Percentiles rank a stretch among this genome's conserved stretches.
These are phyloP conservation scores for Penicillium sp. DNA, from an alignment of 2,329 filamentous ascomycete genomes.

Conservation along the genomic window DNA sequence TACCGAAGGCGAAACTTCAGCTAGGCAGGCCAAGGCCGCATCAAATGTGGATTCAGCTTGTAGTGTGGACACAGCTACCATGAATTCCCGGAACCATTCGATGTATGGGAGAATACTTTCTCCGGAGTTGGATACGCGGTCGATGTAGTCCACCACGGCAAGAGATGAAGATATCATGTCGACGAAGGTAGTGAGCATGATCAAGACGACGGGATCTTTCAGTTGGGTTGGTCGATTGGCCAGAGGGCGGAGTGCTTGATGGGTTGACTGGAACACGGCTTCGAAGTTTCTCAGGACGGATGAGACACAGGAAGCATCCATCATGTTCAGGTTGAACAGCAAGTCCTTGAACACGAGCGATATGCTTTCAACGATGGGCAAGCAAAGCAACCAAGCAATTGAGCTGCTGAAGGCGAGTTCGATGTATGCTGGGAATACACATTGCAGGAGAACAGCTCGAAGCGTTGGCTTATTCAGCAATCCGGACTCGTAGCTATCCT, in stretches of 20 bases:
- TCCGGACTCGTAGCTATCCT: slow-evolving; percentile 46
- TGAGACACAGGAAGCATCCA: slow-evolving; percentile 40
- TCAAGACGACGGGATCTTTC: slow-evolving; percentile 41
- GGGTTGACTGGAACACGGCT: slow-evolving; percentile 41
- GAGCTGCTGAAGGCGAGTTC: slow-evolving; percentile 48
- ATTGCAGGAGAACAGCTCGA: slow-evolving; percentile 54
- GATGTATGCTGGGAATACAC: slow-evolving; percentile 60
- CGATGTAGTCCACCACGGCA: slow-evolving; percentile 51
- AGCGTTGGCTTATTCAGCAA: slow-evolving; percentile 47
- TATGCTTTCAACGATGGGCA: slow-evolving; percentile 55
- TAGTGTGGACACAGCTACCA: slow-evolving; percentile 15
- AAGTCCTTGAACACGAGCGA: slow-evolving; percentile 46
- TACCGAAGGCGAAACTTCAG: slow-evolving; percentile 8
- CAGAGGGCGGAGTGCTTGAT: slow-evolving; percentile 39
- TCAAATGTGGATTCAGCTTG: not conserved
- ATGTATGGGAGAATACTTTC: slow-evolving; percentile 34
- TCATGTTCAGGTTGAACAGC: slow-evolving; percentile 49
- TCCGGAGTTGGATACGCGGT: slow-evolving; percentile 34
- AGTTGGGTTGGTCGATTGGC: slow-evolving; percentile 37
- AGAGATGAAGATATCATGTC: slow-evolving; percentile 45
- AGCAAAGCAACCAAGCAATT: slow-evolving; percentile 54
- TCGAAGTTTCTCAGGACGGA: slow-evolving; percentile 40
- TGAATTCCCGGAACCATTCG: slow-evolving; percentile 43
- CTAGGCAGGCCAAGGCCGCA: slow-evolving; percentile 1
- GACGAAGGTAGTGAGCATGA: slow-evolving; percentile 43